phyloP scores from a whole-genome alignment of 176 grass and related monocot species.

The Aegilops speltoides region DNA sequence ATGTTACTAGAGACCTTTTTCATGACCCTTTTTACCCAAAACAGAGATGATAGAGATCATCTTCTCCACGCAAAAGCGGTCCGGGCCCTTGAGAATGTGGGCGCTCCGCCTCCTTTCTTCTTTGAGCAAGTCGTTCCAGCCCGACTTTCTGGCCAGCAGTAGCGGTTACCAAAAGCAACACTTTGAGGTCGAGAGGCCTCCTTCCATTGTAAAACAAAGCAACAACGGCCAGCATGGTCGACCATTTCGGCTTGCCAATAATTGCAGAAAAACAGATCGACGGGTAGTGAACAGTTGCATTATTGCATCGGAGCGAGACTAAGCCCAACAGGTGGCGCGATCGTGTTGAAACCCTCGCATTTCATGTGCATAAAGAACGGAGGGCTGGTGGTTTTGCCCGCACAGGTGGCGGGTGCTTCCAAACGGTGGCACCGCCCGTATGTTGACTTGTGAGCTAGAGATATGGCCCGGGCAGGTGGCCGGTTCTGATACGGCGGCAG shows the following conservation, averaged over 20 bases:
- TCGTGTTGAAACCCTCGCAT: not conserved
- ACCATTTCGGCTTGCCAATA: constrained; percentile 17
- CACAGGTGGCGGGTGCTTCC: constrained; percentile 32
- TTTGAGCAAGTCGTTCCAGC: constrained; percentile 15
- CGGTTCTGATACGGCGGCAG: constrained; percentile 3
- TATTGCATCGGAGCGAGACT: not conserved
- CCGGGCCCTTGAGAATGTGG: not conserved
- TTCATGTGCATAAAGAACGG: constrained; percentile 36
- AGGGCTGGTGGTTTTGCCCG: not conserved
- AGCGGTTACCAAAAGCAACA: constrained; percentile 33
- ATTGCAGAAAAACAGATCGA: not conserved
- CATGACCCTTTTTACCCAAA: not conserved
- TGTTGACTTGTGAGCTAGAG: constrained; percentile 19
- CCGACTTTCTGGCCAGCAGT: not conserved
- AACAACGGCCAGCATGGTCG: not conserved
- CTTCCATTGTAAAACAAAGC: not conserved
- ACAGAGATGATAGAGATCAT: not conserved
- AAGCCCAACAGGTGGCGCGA: constrained; percentile 7
- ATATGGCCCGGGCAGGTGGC: constrained; percentile 16
- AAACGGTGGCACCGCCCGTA: not conserved
- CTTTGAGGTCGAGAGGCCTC: not conserved
- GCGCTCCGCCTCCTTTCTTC: constrained; percentile 20
- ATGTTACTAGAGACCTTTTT: not conserved
- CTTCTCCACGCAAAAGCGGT: not conserved
- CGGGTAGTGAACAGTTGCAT: constrained; percentile 18